A percentile compares a stretch with the other conserved stretches of the same genome.
Conservation (phyloP, 1,139 yeast genomes). For the Scheffersomyces segobiensis region DNA sequence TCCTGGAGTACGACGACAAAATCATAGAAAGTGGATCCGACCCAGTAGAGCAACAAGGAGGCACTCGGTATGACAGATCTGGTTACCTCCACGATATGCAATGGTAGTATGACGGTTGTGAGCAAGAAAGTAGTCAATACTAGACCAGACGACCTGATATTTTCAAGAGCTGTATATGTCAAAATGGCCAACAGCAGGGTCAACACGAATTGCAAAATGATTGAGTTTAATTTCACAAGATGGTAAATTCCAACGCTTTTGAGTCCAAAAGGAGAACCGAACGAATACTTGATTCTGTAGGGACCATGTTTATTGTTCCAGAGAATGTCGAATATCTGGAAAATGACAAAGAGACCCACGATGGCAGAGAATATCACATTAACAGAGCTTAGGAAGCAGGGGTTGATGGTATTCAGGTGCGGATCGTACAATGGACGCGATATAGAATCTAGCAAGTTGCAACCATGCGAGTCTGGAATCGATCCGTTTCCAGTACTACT, state of each 20-base stretch:
- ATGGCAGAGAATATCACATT: slow-evolving; percentile 10
- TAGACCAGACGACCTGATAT: slow-evolving; percentile 7
- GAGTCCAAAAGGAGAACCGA: slow-evolving; percentile 27
- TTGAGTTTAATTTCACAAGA: slow-evolving; percentile 22
- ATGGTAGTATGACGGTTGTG: slow-evolving; percentile 27
- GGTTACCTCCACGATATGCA: slow-evolving; percentile 38
- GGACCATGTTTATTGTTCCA: slow-evolving; percentile 28
- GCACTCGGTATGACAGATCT: slow-evolving; percentile 32
- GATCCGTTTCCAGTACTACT: not conserved
- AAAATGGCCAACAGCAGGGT: slow-evolving; percentile 15
- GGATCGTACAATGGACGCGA: slow-evolving; percentile 24
- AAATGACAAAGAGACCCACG: slow-evolving; percentile 13
- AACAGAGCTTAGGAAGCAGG: slow-evolving; percentile 30
- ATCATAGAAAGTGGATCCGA: slow-evolving; percentile 21
- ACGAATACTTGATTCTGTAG: slow-evolving; percentile 26
- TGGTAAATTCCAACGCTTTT: slow-evolving; percentile 30
- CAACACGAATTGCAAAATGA: slow-evolving; percentile 23
- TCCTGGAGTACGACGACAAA: slow-evolving; percentile 26
- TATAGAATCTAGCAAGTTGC: slow-evolving; percentile 4
- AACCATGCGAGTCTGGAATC: not conserved
- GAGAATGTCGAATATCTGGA: slow-evolving; percentile 18
- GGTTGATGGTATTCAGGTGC: slow-evolving; percentile 29
- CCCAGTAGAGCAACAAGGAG: slow-evolving; percentile 41
- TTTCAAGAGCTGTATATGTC: slow-evolving; percentile 8
- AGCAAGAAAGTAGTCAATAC: not conserved